Evolutionary conservation across 768 basidiomycete species (phyloP).

Genomic region (Lentinula edodes): DNA sequence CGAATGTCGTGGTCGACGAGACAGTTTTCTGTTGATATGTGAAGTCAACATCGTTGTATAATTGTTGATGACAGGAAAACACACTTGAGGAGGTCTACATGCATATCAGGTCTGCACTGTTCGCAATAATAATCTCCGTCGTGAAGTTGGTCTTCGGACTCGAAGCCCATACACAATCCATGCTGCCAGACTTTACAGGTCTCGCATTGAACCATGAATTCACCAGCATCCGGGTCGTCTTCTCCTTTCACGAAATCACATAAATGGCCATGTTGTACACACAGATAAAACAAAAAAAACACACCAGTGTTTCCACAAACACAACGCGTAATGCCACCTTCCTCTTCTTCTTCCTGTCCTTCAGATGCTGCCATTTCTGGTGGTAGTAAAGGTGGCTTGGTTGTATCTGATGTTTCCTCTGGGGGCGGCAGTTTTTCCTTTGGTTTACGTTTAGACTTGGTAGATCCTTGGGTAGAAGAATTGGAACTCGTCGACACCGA

Average conservation of each 20-base stretch:
- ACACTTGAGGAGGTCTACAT: constrained; percentile 77
- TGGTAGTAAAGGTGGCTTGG: not conserved
- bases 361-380: constrained; percentile 34
- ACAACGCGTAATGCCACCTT: constrained; percentile 70
- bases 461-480: constrained; percentile 24
- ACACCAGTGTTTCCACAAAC: constrained; percentile 78
- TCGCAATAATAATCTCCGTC: constrained; percentile 92
- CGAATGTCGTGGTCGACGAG: constrained; percentile 47
- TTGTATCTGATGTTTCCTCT: not conserved
- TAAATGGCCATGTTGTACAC: constrained; percentile 18
- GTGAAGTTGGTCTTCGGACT: constrained; percentile 66
- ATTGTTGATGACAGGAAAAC: constrained; percentile 20
- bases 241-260: constrained; percentile 36
- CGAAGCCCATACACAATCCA: constrained; percentile 92
- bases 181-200: constrained; percentile 98
- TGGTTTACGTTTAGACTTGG: constrained; percentile 54
- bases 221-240: constrained; percentile 78
- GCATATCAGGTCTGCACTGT: constrained; percentile 82
- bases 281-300: constrained; percentile 19
- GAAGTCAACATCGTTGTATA: not conserved
- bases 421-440: constrained; percentile 38
- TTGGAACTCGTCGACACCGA: constrained; percentile 23
- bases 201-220: constrained; percentile 98
- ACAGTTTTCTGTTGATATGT: constrained; percentile 44
- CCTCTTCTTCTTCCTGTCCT: constrained; percentile 42